Evolutionary conservation across 2,329 filamentous ascomycete species (phyloP).

Genomic region (Graphilbum ipis-grandicollis): DNA sequence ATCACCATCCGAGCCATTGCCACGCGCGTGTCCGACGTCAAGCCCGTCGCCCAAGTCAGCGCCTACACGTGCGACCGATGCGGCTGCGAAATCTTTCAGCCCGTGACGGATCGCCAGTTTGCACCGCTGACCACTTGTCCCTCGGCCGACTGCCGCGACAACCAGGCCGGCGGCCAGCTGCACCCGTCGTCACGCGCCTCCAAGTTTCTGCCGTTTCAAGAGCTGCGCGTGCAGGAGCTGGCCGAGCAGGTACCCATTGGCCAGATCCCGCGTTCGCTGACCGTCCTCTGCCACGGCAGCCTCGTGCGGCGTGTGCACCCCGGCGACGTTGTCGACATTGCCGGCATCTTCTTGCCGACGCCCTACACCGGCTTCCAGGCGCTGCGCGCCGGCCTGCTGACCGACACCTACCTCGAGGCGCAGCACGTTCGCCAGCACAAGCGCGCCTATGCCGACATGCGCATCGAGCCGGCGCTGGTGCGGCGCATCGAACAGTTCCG

Average conservation of each 20-base stretch:
- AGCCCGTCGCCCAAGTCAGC: conserved; percentile 93
- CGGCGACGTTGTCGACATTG: conserved; percentile 84
- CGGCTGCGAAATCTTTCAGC: conserved; percentile 94
- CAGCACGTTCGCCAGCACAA: conserved; percentile 93
- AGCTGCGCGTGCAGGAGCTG: conserved; percentile 97
- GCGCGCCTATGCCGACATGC: conserved; percentile 89
- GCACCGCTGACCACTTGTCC: conserved; percentile 74
- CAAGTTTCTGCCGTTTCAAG: conserved; percentile 94
- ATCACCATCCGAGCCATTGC: conserved; percentile 92
- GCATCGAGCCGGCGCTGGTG: conserved; percentile 62
- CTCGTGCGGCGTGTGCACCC: conserved; percentile 78
- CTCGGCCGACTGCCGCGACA: conserved; percentile 74
- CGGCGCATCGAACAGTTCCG: conserved; percentile 74
- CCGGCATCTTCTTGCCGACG: conserved; percentile 89
- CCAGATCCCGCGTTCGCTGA: conserved; percentile 85
- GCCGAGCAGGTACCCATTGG: conserved; percentile 98
- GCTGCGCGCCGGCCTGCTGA: conserved; percentile 87
- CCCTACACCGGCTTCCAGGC: conserved; percentile 99
- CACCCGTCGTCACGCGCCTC: conserved; percentile 91
- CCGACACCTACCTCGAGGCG: conserved; percentile 91
- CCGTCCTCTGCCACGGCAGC: conserved; percentile 74
- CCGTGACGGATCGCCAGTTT: conserved; percentile 79
- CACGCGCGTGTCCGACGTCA: conserved; percentile 91
- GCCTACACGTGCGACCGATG: conserved; percentile 96
- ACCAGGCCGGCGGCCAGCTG: conserved; percentile 84